Percentiles rank a stretch among this genome's conserved stretches.
Conservation (phyloP, 129 eudicot genomes). For the Artemisia argyi region DNA sequence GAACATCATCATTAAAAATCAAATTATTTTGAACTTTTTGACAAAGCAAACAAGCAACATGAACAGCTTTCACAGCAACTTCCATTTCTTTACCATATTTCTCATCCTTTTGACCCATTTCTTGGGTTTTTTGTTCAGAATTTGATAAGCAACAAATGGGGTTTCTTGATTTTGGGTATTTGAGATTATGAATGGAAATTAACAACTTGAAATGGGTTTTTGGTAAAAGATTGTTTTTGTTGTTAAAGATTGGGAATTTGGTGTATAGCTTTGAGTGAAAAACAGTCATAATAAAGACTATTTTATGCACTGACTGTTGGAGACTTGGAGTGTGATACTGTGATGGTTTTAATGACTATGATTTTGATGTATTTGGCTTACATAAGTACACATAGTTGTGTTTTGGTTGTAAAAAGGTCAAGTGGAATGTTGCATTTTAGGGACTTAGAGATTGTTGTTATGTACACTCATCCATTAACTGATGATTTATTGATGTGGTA, state of each 20-base stretch:
- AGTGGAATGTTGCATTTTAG: too few species aligned
- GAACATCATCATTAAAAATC: slow-evolving; percentile 54
- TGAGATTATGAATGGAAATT: slow-evolving; percentile 22
- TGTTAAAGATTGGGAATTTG: slow-evolving; percentile 33
- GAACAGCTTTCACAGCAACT: slow-evolving; percentile 86
- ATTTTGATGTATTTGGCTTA: too few species aligned
- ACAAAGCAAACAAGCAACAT: slow-evolving; percentile 79
- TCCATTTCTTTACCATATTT: slow-evolving; percentile 60
- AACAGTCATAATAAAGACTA: slow-evolving; percentile 45
- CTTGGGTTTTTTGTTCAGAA: slow-evolving; percentile 29
- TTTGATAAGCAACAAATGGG: slow-evolving; percentile 34
- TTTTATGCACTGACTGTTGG: not conserved
- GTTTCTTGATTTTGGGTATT: slow-evolving; percentile 26
- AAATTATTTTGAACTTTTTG: slow-evolving; percentile 63
- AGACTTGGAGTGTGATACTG: too few species aligned
- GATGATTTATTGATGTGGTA: too few species aligned
- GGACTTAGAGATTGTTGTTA: too few species aligned
- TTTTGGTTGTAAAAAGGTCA: too few species aligned
- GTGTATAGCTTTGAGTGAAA: slow-evolving; percentile 26
- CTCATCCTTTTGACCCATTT: slow-evolving; percentile 41
- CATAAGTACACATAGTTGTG: too few species aligned
- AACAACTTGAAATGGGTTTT: slow-evolving; percentile 22
- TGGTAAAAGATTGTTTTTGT: slow-evolving; percentile 18
- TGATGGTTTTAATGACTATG: too few species aligned
- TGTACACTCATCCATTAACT: too few species aligned